Percentiles rank a stretch among this genome's conserved stretches.
Conservation (phyloP, 164 flowering plant genomes). For the Stephania cephalantha region DNA sequence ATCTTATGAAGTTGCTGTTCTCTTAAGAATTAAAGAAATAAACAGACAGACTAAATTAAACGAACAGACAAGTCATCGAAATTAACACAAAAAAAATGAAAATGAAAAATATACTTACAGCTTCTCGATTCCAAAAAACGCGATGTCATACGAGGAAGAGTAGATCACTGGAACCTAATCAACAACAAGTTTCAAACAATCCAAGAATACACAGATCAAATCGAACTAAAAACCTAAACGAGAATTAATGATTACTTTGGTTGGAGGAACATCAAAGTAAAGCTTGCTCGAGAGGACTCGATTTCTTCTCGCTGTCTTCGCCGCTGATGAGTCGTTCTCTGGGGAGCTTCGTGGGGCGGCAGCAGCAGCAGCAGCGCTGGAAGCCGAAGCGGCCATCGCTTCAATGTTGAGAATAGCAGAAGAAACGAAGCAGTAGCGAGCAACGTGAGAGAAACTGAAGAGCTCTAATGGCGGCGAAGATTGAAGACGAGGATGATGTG, state of each 20-base stretch:
- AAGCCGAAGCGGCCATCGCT: slow-evolving; percentile 14
- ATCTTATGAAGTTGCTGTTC: not conserved
- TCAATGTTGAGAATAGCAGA: not conserved
- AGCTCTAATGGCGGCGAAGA: slow-evolving; percentile 5
- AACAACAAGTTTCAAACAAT: too few relatives aligned
- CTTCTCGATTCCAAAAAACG: slow-evolving; percentile 80
- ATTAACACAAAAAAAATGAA: not conserved
- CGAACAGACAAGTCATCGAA: not conserved
- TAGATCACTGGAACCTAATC: slow-evolving; percentile 71
- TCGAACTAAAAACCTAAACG: not conserved
- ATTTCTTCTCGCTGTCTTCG: slow-evolving; percentile 31
- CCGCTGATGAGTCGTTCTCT: slow-evolving; percentile 18
- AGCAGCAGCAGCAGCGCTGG: slow-evolving; percentile 12
- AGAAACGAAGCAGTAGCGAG: not conserved
- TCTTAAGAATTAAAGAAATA: not conserved
- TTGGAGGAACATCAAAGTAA: slow-evolving; percentile 57
- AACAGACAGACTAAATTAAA: not conserved
- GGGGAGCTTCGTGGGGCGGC: slow-evolving; percentile 12
- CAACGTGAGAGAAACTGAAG: not conserved
- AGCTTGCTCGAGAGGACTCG: slow-evolving; percentile 82
- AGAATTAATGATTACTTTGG: slow-evolving; percentile 37
- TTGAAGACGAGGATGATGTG: not conserved
- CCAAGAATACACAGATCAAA: not conserved
- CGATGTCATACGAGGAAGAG: slow-evolving; percentile 63
- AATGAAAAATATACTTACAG: slow-evolving; percentile 42